Base-by-base conservation (phyloP, 2,329 filamentous ascomycete species). In the Claviceps cyperi region DNA sequence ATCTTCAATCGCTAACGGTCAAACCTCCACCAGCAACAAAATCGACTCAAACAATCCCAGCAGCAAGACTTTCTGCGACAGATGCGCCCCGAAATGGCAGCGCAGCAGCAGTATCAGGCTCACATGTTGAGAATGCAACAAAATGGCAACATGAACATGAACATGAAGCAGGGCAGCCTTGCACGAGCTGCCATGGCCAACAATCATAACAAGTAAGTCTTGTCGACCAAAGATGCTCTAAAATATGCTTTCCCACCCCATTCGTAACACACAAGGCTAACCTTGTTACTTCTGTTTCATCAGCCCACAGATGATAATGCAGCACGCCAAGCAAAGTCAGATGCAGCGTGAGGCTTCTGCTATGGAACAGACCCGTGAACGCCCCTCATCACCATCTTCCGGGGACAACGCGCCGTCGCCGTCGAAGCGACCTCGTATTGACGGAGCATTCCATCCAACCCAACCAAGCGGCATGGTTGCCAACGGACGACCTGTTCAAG, bases 361-460 rank as follows among this genome's bases (percentile, higher is more conserved):
- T 54, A 88, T 92, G 78, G 88, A 94, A 59, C 84, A 84, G 66
- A 87, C 84, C 66, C 85, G 84, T 53, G 81, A 83, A 55, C 80
- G 89, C 52, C 83, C 88, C 28, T 81, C 83, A 51, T 95, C 91
- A 36, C 91, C 91, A 7, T 81, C 82, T 47, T 83, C 84, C 38
- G 83, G 81, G 50, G 90, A 96, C 49, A 92, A 92, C 60, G 89
- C 87, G 24, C 88, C 89, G 4, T 97, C 91, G 35, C 91, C 91
- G 2, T 91, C 86, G 55, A 97, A 97, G 72, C 80, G 90, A 60
- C 86, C 83, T 51, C 85, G 90, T 51, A 77, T 95, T 53, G 81
- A 83, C 60, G 78, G 80, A 59, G 75, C 75, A 36, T 88, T 87
- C 67, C 86, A 86, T 63, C 81, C 82, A 54, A 82, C 81, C 61